Evolutionary conservation across 208 protist species (phyloP).

Genomic region (Acanthamoeba culbertsoni): DNA sequence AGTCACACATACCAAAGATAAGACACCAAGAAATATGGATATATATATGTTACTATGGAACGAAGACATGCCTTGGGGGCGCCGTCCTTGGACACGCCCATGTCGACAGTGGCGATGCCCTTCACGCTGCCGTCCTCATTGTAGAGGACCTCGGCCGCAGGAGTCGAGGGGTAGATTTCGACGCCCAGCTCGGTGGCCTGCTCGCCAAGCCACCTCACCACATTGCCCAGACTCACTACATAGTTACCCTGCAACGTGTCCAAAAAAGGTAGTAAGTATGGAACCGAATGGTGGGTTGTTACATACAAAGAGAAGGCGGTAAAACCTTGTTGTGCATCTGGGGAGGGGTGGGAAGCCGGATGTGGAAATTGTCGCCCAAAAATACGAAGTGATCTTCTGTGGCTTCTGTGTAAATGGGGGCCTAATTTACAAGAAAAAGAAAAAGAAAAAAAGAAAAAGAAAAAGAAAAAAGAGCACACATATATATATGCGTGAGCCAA

Average conservation of each 20-base stretch:
- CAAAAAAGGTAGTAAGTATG: too few species aligned
- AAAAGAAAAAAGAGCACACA: background rate
- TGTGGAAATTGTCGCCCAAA: conserved; percentile 78
- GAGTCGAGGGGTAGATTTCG: conserved; percentile 95
- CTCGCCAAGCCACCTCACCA: conserved; percentile 93
- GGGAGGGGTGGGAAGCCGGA: conserved; percentile 84
- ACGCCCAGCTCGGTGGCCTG: conserved; percentile 95
- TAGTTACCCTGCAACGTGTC: conserved; percentile 89
- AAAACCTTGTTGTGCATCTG: conserved; percentile 70
- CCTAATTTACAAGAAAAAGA: background rate
- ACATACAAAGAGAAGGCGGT: too few species aligned
- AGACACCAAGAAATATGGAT: too few species aligned
- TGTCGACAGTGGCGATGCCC: conserved; percentile 85
- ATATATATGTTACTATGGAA: too few species aligned
- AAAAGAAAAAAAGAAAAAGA: background rate
- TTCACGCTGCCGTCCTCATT: conserved; percentile 79
- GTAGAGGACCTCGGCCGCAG: conserved; percentile 88
- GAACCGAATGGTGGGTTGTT: too few species aligned
- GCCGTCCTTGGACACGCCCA: conserved; percentile 90
- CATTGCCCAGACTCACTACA: conserved; percentile 91
- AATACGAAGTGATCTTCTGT: conserved; percentile 90
- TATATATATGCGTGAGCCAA: background rate
- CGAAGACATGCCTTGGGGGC: too few species aligned
- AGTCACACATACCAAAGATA: too few species aligned
- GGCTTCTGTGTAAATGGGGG: conserved; percentile 89